Percentiles rank a stretch among this genome's conserved stretches.
phyloP scores from a whole-genome alignment of 2,329 filamentous ascomycete species.

The Diaporthe helianthi region DNA sequence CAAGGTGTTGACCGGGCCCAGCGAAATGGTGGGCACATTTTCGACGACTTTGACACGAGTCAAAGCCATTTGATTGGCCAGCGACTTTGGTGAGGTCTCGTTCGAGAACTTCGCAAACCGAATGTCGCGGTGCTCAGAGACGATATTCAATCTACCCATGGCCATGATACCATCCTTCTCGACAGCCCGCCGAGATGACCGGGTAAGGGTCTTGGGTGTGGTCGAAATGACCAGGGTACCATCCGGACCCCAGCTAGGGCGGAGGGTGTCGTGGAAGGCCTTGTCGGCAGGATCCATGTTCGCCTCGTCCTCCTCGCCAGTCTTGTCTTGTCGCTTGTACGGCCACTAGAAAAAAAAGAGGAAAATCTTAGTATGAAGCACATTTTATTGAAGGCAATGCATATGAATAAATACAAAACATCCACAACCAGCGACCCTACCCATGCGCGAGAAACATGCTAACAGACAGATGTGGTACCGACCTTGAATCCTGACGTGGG shows the following conservation, averaged over 20 bases:
- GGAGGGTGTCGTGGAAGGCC: conserved; percentile 75
- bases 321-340: conserved; percentile 80
- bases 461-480: conserved; percentile 64
- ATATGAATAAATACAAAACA: conserved; percentile 42
- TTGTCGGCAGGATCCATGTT: conserved; percentile 69
- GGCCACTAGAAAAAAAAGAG: conserved; percentile 74
- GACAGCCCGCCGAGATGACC: conserved; percentile 31
- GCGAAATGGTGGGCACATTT: conserved; percentile 65
- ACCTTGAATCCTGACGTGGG: conserved; percentile 82
- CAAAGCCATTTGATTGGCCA: conserved; percentile 61
- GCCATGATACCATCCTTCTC: conserved; percentile 58
- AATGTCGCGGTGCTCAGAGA: conserved; percentile 69
- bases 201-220: conserved; percentile 29
- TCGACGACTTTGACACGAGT: conserved; percentile 61
- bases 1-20: conserved; percentile 56
- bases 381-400: conserved; percentile 43
- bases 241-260: conserved; percentile 79
- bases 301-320: conserved; percentile 65
- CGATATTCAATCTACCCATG: conserved; percentile 62
- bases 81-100: conserved; percentile 61
- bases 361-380: conserved; percentile 54
- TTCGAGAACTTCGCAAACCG: conserved; percentile 69
- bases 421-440: conserved; percentile 42
- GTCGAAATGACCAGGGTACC: conserved; percentile 67
- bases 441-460: conserved; percentile 36